phyloP scores from a whole-genome alignment of 257 asterid species.

The Ehretia macrophylla region DNA sequence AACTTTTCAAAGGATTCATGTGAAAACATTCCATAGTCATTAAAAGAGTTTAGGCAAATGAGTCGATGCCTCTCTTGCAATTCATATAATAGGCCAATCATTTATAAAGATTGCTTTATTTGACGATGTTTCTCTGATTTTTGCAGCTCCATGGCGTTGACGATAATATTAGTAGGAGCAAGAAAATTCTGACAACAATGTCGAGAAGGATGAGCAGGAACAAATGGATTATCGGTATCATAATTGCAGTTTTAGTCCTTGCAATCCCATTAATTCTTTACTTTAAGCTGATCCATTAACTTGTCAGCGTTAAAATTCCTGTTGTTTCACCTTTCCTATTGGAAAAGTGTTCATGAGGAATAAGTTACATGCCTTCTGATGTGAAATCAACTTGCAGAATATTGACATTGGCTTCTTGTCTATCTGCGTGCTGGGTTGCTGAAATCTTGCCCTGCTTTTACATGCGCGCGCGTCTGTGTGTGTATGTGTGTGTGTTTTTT shows the following conservation, averaged over 20 bases:
- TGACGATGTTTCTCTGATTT: slow-evolving; percentile 3
- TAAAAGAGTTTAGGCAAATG: background rate
- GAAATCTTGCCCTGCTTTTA: too few relatives aligned
- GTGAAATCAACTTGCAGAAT: background rate
- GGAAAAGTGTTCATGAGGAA: background rate
- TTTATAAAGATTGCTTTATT: slow-evolving; percentile 2
- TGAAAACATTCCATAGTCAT: too few relatives aligned
- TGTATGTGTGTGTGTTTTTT: too few relatives aligned
- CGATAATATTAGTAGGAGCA: slow-evolving; percentile 67
- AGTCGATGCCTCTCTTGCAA: background rate
- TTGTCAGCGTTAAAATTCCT: slow-evolving; percentile 2
- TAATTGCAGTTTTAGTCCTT: slow-evolving; percentile 45
- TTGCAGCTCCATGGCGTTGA: slow-evolving; percentile 81
- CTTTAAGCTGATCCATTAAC: slow-evolving; percentile 55
- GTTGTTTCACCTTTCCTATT: background rate
- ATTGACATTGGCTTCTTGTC: background rate
- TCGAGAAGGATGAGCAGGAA: slow-evolving; percentile 80
- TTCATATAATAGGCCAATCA: background rate
- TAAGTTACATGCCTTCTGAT: too few relatives aligned
- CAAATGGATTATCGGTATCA: slow-evolving; percentile 58
- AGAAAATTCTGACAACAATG: slow-evolving; percentile 59
- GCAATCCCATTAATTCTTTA: slow-evolving; percentile 60
- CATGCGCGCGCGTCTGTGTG: too few relatives aligned
- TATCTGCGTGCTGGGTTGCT: background rate
- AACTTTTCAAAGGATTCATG: too few relatives aligned